Percentiles rank a stretch among this genome's conserved stretches.
phyloP scores from a whole-genome alignment of 148 eudicot genomes.

The Suaeda aralocaspica region DNA sequence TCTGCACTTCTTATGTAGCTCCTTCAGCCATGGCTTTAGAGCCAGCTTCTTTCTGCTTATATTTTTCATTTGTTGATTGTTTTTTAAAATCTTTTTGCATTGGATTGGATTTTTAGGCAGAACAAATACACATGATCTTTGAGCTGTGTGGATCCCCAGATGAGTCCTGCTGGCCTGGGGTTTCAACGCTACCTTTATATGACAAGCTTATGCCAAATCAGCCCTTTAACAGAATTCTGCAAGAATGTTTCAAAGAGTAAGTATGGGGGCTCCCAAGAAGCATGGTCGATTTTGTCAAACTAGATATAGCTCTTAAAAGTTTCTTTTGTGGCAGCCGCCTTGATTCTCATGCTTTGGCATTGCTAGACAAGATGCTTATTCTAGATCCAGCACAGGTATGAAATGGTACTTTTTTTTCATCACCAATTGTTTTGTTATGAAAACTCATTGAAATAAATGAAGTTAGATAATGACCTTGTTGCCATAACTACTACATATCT shows the following conservation, averaged over 20 bases:
- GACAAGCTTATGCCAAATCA: slow-evolving; percentile 76
- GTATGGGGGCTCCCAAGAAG: slow-evolving; percentile 15
- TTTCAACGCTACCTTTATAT: slow-evolving; percentile 81
- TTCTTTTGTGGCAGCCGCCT: slow-evolving; percentile 50
- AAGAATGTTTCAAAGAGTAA: slow-evolving; percentile 82
- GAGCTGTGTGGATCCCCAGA: slow-evolving; percentile 92
- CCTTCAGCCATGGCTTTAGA: slow-evolving; percentile 3
- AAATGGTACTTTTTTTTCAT: not conserved
- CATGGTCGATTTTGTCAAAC: not conserved
- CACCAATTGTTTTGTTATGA: not conserved
- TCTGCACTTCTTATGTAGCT: slow-evolving; percentile 1
- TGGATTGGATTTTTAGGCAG: slow-evolving; percentile 87
- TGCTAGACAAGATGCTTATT: slow-evolving; percentile 81
- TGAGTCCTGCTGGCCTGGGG: slow-evolving; percentile 89
- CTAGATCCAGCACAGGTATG: slow-evolving; percentile 87
- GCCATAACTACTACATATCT: not conserved
- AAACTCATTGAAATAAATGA: not conserved
- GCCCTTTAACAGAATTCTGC: slow-evolving; percentile 67
- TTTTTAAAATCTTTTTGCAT: slow-evolving; percentile 4
- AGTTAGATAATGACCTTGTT: too few species aligned
- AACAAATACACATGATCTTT: slow-evolving; percentile 81
- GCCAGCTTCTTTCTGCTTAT: slow-evolving; percentile 4
- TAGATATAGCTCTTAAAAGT: not conserved
- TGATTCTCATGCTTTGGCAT: slow-evolving; percentile 84
- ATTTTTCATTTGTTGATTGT: not conserved